Base-by-base conservation (phyloP, 805 yeast genomes). In the Metschnikowia gelsemii region DNA sequence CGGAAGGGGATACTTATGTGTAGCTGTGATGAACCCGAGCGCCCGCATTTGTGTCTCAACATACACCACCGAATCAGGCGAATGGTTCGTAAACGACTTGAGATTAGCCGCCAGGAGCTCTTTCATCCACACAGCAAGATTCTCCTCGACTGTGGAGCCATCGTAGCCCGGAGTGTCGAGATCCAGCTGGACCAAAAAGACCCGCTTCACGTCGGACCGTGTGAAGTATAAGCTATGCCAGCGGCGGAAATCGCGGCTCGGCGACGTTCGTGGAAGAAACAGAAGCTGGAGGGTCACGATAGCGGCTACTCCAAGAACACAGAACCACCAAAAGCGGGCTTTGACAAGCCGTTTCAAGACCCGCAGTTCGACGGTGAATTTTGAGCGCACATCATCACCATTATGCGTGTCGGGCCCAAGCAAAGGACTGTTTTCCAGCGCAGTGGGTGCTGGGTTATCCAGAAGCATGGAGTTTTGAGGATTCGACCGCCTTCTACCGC, bases 201-300 rank as follows among this genome's bases (percentile, higher is more conserved):
- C 60, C 24, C 96, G 69, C 50, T 84, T 80, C 22, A 84, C 72
- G 48, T 89, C 96, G 8, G 79, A 73, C 41, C 72, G 73, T 2
- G 95, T 82, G 35, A 87, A 57, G 39, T 68, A 74, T 25, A 80
- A 73, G 23, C 82, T 80, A 61, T 87, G 87, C 49, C 87, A 60
- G 36, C 96, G 66, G 52, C 91, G 74, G 54, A 85, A 78, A 61
- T 90, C 96, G 49, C 96, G 68, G 36, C 84, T 79, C 14, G 87
- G 66, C 2, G 96, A 86, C 1, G 97, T 87, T 43, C 96, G 63
- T 2, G 96, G 96, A 12, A 88, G 68, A 58, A 89, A 89, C 0
- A 83, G 78, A 36, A 87, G 66, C 29, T 85, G 78, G 56, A 85
- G 79, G 2, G 76, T 68, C 12, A 78, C 55, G 25, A 80, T 62